Base-by-base conservation (phyloP, 2,329 filamentous ascomycete species). In the Fusarium sp. region DNA sequence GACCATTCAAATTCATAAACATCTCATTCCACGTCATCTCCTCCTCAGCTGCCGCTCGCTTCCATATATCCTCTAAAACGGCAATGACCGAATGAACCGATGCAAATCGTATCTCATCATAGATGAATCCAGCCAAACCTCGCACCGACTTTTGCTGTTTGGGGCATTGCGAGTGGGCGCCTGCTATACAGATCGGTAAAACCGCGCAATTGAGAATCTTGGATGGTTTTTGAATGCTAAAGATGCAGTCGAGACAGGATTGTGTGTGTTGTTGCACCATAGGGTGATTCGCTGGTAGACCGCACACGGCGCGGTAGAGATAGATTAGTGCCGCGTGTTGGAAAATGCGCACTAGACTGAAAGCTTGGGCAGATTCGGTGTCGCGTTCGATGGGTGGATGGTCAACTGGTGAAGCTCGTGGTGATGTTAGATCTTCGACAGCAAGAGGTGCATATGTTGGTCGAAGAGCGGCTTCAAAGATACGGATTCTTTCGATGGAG, bases 291-390 rank as follows among this genome's bases (percentile, higher is more conserved):
- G 78, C 74, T 4, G 80, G 75, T 6, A 83, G 71, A 1, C 79
- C 76, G 53, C 80, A 82, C 4, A 83, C 71, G 18, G 80, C 80
- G 36, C 81, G 74, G 53, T 83, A 83, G 2, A 83, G 71, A 57
- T 81, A 83, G 8, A 83, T 79, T 8, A 81, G 76, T 0, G 79
- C 81, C 0, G 79, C 73, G 31, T 81, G 79, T 16, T 80, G 79
- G 46, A 83, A 83, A 2, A 80, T 76, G 0, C 77, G 72, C 53
- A 80, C 81, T 1, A 81, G 74, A 0, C 75, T 74, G n/a, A 77
- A 77, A 0, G 79, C 75, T 38, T 79, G 75, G 6, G 76, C 77
- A 0, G 72, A 74, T n/a, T 79, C 74, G 4, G 74, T 62, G n/a
- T 77, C 74, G 13, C 54, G 49, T 6, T 72, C 62, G 2, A 49